Conservation (phyloP, 495 filamentous ascomycete genomes). For the Lindgomyces ingoldianus region DNA sequence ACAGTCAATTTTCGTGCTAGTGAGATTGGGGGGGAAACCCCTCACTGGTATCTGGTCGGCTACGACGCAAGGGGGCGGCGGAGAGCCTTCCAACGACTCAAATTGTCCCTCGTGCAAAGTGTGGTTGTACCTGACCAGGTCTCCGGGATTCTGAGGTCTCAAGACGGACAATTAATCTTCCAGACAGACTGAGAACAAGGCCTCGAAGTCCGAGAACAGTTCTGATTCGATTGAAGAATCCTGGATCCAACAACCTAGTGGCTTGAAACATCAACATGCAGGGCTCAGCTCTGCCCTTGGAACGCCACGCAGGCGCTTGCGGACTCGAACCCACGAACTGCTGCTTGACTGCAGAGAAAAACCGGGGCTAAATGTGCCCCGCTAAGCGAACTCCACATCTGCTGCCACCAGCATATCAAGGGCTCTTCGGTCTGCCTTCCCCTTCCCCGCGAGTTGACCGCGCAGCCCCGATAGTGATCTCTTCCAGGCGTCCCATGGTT, state of each 20-base stretch:
- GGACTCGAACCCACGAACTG: background rate
- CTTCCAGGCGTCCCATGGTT: background rate
- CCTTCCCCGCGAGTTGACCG: background rate
- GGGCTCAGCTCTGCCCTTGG: slow-evolving; percentile 1
- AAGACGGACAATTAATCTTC: too few relatives aligned
- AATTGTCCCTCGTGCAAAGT: too few relatives aligned
- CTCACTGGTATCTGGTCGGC: too few relatives aligned
- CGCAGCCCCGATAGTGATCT: background rate
- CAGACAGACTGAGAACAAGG: too few relatives aligned
- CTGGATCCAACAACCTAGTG: background rate
- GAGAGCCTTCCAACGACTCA: too few relatives aligned
- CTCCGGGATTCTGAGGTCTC: too few relatives aligned
- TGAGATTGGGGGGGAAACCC: too few relatives aligned
- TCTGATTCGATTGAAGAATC: too few relatives aligned
- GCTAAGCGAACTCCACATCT: slow-evolving; percentile 6
- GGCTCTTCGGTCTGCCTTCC: background rate
- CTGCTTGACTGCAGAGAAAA: background rate
- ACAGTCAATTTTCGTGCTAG: too few relatives aligned
- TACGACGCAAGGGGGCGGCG: too few relatives aligned
- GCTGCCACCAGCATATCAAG: background rate
- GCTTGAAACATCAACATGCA: background rate
- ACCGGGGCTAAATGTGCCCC: background rate
- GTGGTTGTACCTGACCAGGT: too few relatives aligned
- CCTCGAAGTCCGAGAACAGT: too few relatives aligned
- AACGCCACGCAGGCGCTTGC: slow-evolving; percentile 4